Evolutionary conservation across 2,329 filamentous ascomycete species (phyloP).

Genomic region (Calycina marina): DNA sequence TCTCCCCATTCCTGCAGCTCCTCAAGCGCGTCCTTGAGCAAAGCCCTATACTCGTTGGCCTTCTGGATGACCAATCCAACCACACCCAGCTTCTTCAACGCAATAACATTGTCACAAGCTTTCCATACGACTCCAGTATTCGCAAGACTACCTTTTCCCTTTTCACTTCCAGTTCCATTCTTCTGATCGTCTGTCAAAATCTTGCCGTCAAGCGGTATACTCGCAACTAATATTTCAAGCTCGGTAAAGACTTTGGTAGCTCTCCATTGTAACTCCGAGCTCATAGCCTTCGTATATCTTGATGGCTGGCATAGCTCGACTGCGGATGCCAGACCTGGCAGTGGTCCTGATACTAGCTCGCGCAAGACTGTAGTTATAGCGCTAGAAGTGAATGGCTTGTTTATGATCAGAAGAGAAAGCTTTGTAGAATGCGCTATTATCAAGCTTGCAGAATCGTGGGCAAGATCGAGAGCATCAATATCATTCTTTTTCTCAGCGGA

Average conservation of each 20-base stretch:
- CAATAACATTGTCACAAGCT: conserved; percentile 58
- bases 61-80: conserved; percentile 55
- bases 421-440: conserved; percentile 78
- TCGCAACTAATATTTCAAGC: conserved; percentile 41
- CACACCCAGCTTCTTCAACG: conserved; percentile 51
- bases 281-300: conserved; percentile 48
- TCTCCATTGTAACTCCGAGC: conserved; percentile 45
- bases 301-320: conserved; percentile 48
- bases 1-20: conserved; percentile 84
- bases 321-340: conserved; percentile 60
- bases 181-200: conserved; percentile 32
- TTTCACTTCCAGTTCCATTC: conserved; percentile 24
- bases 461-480: conserved; percentile 48
- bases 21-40: conserved; percentile 67
- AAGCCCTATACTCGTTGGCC: conserved; percentile 58
- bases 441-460: conserved; percentile 56
- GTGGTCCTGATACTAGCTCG: conserved; percentile 56
- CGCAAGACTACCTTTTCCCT: conserved; percentile 38
- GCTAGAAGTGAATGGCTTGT: conserved; percentile 69
- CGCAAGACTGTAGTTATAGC: conserved; percentile 57
- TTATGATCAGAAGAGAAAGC: conserved; percentile 73
- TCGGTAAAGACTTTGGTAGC: conserved; percentile 47
- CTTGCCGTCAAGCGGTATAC: conserved; percentile 45
- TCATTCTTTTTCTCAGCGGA: conserved; percentile 4
- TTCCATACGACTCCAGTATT: conserved; percentile 73